Evolutionary conservation across 2,329 filamentous ascomycete genomes (phyloP), one percentile per base, ranked within the genome.

Genomic region (Clathrospora elynae): DNA sequence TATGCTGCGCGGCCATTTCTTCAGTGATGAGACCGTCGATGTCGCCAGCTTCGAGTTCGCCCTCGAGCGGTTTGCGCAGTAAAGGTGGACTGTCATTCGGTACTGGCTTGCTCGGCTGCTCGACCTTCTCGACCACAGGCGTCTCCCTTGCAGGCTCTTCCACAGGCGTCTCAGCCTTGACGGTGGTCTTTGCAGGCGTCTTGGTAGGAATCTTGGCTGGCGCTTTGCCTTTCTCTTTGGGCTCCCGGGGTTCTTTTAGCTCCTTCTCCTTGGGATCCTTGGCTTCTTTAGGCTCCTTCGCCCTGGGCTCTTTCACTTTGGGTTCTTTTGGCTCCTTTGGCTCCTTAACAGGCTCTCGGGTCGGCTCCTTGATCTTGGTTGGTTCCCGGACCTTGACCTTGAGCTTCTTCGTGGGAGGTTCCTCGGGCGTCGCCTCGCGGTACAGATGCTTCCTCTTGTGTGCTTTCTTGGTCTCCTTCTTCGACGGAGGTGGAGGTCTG

Each of bases 1-100:
- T 63, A 57, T 75, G 72, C 37, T 71, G 71, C 18, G 70, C 66
- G 29, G 67, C 65, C 54, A 70, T 71, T 51, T 67, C 71, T 49
- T 59, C 61, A 14, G 59, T 70, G 19, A 70, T 63, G 22, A 67
- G 52, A 4, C 62, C 65, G 12, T 64, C 66, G n/a, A 62, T 55
- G 3, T 67, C 59, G 12, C 58, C 58, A 29, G 58, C 53, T 30
- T 68, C 66, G 9, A 67, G 58, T 24, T 63, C 61, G 37, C 55
- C 61, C 35, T 62, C 56, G 34, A 55, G 53, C 11, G 65, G 59
- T 32, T 62, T 66, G 19, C 59, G 57, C 13, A 60, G 24, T 11
- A 61, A 41, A 19, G 57, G 55, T 5, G 63, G 64, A 19, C 59
- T 66, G 22, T 66, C 61, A 5, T 55, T 56, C n/a, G 55, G 61